Evolutionary conservation across 202 grass and related monocot genomes (phyloP), one percentile per base, ranked within the genome.

Genomic region (Carex sylvatica): DNA sequence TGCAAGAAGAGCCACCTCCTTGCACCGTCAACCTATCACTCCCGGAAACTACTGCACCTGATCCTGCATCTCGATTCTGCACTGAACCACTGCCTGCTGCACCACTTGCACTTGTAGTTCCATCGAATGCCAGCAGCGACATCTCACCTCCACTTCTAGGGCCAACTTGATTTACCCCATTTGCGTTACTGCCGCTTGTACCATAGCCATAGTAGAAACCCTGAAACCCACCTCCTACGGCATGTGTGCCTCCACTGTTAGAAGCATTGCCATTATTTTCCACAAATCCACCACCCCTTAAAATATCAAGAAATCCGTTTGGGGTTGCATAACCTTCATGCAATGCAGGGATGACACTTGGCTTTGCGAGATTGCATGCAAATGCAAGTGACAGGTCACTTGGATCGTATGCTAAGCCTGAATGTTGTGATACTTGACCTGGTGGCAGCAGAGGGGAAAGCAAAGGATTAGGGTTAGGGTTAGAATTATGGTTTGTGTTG

Each of bases 131-230:
- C 2, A 47, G 71, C 23, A 84, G 46, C 12, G 78, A 71, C 38
- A 77, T 66, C 40, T 66, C 46, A 4, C 14, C 42, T 55, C 44
- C 62, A 7, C 11, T 69, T 2, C 42, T 63, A 12, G 20, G 16
- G 31, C 79, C 61, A 46, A 59, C 62, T 18, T 40, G 9, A 33
- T 61, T 20, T 12, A 59, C 20, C 30, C 38, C 79, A 33, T 66
- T 61, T 64, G 56, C 58, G 54, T 55, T 67, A 22, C 49, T 78
- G 9, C 82, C 30, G 4, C 26, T 70, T 18, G 53, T 10, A 62
- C 71, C 83, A 67, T 46, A 84, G 26, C 71, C 71, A 78, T 78
- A 84, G 71, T 77, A 84, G 83, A 84, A 77, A 67, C 67, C 61
- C 60, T 77, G 83, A 65, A 84, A 84, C 60, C 58, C 83, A 2